phyloP scores from a whole-genome alignment of 441 rosid species.

The Codiaeum variegatum region DNA sequence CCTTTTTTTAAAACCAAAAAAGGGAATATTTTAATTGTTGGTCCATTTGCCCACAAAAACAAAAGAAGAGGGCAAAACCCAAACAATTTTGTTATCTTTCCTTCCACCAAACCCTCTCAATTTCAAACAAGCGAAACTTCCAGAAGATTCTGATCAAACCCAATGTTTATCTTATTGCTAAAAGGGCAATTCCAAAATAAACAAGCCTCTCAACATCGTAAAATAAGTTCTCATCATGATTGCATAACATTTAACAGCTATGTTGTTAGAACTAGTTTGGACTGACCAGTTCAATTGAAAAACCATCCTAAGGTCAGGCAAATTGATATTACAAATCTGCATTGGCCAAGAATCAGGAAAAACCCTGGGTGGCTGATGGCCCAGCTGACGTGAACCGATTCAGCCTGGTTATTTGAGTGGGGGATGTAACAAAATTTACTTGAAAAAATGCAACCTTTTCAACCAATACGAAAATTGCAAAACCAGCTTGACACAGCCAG shows the following conservation, averaged over 20 bases:
- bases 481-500: too few relatives aligned
- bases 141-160: neutral
- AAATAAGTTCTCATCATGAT: neutral
- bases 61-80: neutral
- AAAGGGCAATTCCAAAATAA: neutral
- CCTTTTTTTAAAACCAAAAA: neutral
- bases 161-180: neutral
- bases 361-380: too few relatives aligned
- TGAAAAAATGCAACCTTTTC: too few relatives aligned
- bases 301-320: too few relatives aligned
- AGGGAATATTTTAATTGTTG: neutral
- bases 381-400: too few relatives aligned
- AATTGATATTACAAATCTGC: too few relatives aligned
- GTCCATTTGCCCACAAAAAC: neutral
- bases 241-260: neutral
- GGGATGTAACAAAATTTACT: too few relatives aligned
- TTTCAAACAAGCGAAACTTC: neutral
- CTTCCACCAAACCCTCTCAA: neutral
- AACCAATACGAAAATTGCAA: too few relatives aligned
- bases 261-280: too few relatives aligned
- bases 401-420: too few relatives aligned
- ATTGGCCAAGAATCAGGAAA: too few relatives aligned
- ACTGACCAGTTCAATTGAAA: too few relatives aligned
- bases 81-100: neutral
- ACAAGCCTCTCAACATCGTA: neutral